Evolutionary conservation across 352 stramenopile genomes (phyloP).

Genomic region (Aphanomyces stellatus): DNA sequence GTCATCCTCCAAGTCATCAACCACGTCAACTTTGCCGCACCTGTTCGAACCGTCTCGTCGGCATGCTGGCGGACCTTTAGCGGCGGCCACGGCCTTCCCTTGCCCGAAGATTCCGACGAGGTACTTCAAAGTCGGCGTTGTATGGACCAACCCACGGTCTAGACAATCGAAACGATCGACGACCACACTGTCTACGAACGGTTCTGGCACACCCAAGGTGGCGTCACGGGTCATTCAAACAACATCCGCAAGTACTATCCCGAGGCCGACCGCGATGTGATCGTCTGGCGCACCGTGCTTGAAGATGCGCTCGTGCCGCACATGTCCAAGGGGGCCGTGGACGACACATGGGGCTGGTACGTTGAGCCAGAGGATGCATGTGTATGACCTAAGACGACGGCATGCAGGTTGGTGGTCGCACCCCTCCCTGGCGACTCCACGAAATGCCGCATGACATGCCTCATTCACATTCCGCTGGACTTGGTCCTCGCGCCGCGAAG

Average conservation of each 20-base stretch:
- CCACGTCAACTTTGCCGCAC: not conserved
- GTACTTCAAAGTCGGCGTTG: not conserved
- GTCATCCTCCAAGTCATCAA: conserved; percentile 7
- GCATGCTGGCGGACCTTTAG: conserved; percentile 1
- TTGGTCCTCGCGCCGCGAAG: not conserved
- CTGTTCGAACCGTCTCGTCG: not conserved
- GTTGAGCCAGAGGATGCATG: no score
- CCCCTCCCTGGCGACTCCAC: not conserved
- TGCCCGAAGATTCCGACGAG: not conserved
- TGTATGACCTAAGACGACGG: no score
- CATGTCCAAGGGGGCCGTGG: not conserved
- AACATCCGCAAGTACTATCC: conserved; percentile 4
- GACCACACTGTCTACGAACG: conserved; percentile 8
- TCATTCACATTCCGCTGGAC: not conserved
- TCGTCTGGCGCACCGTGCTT: conserved; percentile 13
- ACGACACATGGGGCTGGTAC: conserved; percentile 9
- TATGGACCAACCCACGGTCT: not conserved
- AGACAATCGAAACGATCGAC: conserved; percentile 1
- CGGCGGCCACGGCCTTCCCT: not conserved
- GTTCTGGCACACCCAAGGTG: not conserved
- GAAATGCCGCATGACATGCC: not conserved
- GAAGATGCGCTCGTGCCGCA: conserved; percentile 13
- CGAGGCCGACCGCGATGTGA: not conserved
- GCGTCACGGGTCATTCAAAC: conserved; percentile 2
- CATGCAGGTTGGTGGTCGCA: not conserved